Evolutionary conservation across 225 moss, liverwort and hornwort genomes (phyloP).

Genomic region (Polytrichum commune): DNA sequence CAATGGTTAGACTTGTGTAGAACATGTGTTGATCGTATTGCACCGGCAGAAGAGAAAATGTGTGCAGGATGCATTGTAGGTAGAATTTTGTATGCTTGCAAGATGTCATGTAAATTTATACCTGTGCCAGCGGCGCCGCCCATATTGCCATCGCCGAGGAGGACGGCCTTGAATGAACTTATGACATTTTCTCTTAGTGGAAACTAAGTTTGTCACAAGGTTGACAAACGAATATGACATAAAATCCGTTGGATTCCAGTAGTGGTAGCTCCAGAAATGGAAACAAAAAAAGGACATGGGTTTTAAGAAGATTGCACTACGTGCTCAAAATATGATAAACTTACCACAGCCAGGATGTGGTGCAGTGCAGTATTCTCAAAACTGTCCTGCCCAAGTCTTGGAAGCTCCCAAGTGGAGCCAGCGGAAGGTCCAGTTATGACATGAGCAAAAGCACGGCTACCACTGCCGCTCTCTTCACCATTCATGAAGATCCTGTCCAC

Average conservation of each 20-base stretch:
- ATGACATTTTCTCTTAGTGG: too few relatives aligned
- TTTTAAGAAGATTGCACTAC: too few relatives aligned
- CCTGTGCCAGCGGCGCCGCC: constrained; percentile 16
- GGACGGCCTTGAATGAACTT: constrained; percentile 8
- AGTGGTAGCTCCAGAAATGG: too few relatives aligned
- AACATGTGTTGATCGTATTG: too few relatives aligned
- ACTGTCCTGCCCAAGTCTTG: constrained; percentile 12
- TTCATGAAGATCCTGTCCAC: constrained; percentile 20
- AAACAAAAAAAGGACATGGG: too few relatives aligned
- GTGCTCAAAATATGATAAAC: not conserved
- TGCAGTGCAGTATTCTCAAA: constrained; percentile 14
- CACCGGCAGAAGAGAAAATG: too few relatives aligned
- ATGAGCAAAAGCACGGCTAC: constrained; percentile 20
- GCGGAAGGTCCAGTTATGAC: constrained; percentile 11
- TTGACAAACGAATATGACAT: too few relatives aligned
- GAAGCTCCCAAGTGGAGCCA: constrained; percentile 11
- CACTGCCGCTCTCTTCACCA: constrained; percentile 23
- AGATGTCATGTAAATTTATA: not conserved
- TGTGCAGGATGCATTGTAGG: too few relatives aligned
- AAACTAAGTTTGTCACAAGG: too few relatives aligned
- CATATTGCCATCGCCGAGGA: constrained; percentile 18
- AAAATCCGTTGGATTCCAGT: too few relatives aligned
- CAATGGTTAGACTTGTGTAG: too few relatives aligned
- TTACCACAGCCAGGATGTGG: constrained; percentile 10
- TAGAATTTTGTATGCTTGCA: too few relatives aligned